Base-by-base conservation (phyloP, 1,139 yeast species). In the Arxiozyma slooffiae region DNA sequence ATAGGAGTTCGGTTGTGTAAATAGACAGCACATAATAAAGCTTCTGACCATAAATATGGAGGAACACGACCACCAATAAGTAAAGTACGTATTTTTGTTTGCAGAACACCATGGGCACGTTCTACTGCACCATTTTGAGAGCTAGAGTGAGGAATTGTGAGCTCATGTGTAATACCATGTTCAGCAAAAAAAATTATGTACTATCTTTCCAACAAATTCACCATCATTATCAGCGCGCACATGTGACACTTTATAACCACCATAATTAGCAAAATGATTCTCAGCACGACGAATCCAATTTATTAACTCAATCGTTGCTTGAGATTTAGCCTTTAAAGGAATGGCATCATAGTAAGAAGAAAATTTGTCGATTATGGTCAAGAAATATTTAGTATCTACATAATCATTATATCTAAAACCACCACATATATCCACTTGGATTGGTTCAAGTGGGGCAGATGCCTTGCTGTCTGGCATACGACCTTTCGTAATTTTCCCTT, bases 111-210 rank as follows among this genome's bases (percentile, higher is more conserved):
- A 42, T 52, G 53, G 3, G 55, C 52, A 3, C 54, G 41, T 23
- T 52, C 55, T 14, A 47, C 55, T 18, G 44, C 50, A 20, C 55
- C 55, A 23, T 54, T 54, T 47, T 52, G 55, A 24, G 20, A 53
- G 44, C 52, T 50, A 8, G 14, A 9, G 36, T 54, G 42, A 2
- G 56, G 51, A 7, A 52, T 49, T 7, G 56, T 54, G 1, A 53
- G 30, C 48, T 54, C 49, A 46, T 54, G 55, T n/a, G 16, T 14
- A 23, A 53, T 52, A 2, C 56, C 55, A 8, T 38, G 22, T 2
- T 9, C 9, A 9, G 11, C 18, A 20, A 43, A 44, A 18, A n/a
- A 41, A 54, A 2, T 45, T 39, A 30, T 42, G 41, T 9, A 54
- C 38, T 0, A 16, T 9, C 7, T 23, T 4, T 30, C 41, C 50